Conservation (phyloP, 2,329 filamentous ascomycete species). For the Colletotrichum gigasporum region DNA sequence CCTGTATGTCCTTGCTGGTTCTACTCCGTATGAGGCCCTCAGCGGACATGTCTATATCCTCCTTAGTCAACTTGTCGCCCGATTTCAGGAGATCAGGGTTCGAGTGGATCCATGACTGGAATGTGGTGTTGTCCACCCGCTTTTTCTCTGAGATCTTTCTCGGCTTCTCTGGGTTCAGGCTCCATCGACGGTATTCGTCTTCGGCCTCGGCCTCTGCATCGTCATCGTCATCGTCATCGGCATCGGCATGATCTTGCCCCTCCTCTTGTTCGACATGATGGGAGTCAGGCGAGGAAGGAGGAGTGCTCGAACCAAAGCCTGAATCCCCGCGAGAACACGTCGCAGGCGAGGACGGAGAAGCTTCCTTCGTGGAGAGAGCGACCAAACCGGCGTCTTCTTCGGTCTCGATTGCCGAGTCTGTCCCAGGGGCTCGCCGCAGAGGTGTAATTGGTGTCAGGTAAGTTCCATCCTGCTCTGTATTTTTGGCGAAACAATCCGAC, state of each 20-base stretch:
- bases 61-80: slow-evolving; percentile 36
- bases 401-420: not conserved
- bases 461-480: too few species aligned
- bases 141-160: slow-evolving; percentile 57
- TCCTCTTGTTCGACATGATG: not conserved
- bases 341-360: not conserved
- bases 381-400: not conserved
- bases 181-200: slow-evolving; percentile 37
- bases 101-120: slow-evolving; percentile 53
- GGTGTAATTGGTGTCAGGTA: too few species aligned
- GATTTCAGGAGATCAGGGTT: slow-evolving; percentile 47
- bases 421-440: too few species aligned
- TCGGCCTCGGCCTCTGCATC: not conserved
- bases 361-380: not conserved
- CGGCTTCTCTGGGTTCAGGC: slow-evolving; percentile 41
- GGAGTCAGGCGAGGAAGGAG: not conserved
- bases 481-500: too few species aligned
- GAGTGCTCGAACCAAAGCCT: not conserved
- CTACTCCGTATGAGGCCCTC: slow-evolving; percentile 45
- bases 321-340: not conserved
- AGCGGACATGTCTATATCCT: slow-evolving; percentile 43
- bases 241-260: not conserved
- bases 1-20: slow-evolving; percentile 71
- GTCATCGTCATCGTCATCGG: slow-evolving; percentile 9
- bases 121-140: slow-evolving; percentile 58